Evolutionary conservation across 1,139 yeast genomes (phyloP).

Genomic region (Yamadazyma kanchanaburiensis): DNA sequence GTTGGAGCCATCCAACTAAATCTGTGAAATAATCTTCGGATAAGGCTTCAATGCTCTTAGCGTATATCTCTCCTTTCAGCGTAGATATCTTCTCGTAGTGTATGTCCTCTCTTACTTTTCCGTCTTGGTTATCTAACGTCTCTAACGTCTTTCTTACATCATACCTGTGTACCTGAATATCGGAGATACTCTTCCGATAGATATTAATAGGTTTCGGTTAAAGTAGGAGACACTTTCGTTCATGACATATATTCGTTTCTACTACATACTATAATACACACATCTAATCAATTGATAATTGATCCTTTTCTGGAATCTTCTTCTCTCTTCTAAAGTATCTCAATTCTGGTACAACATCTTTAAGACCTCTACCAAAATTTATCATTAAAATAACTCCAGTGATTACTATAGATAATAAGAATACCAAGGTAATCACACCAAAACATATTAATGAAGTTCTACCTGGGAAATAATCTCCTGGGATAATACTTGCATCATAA

Average conservation of each 20-base stretch:
- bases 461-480: slow-evolving; percentile 45
- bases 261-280: not conserved
- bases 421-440: slow-evolving; percentile 43
- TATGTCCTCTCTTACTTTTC: too few species aligned
- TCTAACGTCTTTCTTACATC: too few species aligned
- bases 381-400: slow-evolving; percentile 31
- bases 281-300: not conserved
- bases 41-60: too few species aligned
- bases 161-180: too few species aligned
- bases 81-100: too few species aligned
- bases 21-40: too few species aligned
- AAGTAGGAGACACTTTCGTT: slow-evolving; percentile 1
- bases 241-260: slow-evolving; percentile 1
- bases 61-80: too few species aligned
- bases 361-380: slow-evolving; percentile 42
- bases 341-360: slow-evolving; percentile 22
- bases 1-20: too few species aligned
- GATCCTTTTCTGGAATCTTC: slow-evolving; percentile 3
- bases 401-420: slow-evolving; percentile 35
- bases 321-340: not conserved
- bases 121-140: too few species aligned
- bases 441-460: slow-evolving; percentile 46
- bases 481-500: slow-evolving; percentile 15
- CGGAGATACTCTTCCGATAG: too few species aligned
- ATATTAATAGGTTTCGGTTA: too few species aligned